phyloP scores from a whole-genome alignment of 2,329 filamentous ascomycete species.

The Aureobasidium pullulans region DNA sequence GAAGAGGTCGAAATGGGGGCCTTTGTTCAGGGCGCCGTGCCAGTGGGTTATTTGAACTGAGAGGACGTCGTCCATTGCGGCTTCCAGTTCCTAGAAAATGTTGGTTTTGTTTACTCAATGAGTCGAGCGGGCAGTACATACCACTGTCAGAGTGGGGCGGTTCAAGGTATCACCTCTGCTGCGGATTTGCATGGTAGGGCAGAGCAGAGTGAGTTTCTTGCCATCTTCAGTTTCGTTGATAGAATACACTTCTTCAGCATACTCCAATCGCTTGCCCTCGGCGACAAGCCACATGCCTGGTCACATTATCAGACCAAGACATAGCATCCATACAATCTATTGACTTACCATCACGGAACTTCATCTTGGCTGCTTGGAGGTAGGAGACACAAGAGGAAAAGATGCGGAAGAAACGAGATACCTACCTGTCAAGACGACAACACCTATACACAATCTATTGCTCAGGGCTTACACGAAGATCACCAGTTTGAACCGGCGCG shows the following conservation, averaged over 20 bases:
- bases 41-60: slow-evolving; percentile 54
- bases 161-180: slow-evolving; percentile 51
- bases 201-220: slow-evolving; percentile 48
- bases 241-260: slow-evolving; percentile 58
- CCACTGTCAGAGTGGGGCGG: slow-evolving; percentile 45
- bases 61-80: slow-evolving; percentile 52
- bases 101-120: not conserved
- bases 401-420: not conserved
- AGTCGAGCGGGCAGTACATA: slow-evolving; percentile 25
- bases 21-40: slow-evolving; percentile 44
- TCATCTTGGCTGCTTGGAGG: slow-evolving; percentile 37
- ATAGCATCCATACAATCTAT: not conserved
- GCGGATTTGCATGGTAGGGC: slow-evolving; percentile 50
- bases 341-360: slow-evolving; percentile 50
- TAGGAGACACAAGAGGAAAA: not conserved
- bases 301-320: slow-evolving; percentile 12
- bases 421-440: not conserved
- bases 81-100: slow-evolving; percentile 42
- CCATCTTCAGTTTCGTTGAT: slow-evolving; percentile 39
- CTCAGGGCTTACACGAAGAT: not conserved
- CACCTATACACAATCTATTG: not conserved
- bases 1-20: slow-evolving; percentile 53
- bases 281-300: slow-evolving; percentile 58
- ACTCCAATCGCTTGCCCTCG: slow-evolving; percentile 54
- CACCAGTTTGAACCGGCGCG: not conserved